phyloP scores from a whole-genome alignment of 2,329 filamentous ascomycete species.

The Diaporthe helianthi region DNA sequence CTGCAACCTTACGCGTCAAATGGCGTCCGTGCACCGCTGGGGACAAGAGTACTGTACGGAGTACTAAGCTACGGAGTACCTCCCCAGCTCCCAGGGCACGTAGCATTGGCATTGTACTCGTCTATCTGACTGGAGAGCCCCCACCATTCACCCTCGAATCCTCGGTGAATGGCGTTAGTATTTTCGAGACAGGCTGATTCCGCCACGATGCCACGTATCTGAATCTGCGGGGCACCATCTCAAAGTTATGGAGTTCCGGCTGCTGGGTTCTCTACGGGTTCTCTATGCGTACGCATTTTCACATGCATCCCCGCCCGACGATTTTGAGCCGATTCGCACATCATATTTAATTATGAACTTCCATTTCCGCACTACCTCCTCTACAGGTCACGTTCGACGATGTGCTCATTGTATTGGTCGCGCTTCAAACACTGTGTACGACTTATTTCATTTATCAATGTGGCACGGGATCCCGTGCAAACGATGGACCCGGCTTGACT shows the following conservation, averaged over 20 bases:
- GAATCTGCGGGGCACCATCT: background rate
- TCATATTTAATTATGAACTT: background rate
- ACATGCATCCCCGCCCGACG: no score
- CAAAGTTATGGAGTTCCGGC: no score
- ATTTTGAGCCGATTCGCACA: no score
- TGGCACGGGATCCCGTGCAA: background rate
- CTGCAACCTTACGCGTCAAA: constrained; percentile 24
- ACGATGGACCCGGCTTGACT: background rate
- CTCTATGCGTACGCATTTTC: no score
- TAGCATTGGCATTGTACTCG: background rate
- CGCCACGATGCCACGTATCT: background rate
- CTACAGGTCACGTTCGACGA: background rate
- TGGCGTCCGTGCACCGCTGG: background rate
- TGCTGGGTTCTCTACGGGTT: no score
- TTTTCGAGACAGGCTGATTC: background rate
- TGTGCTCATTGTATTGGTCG: background rate
- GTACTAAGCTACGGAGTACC: no score
- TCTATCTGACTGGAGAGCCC: background rate
- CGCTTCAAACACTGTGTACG: background rate
- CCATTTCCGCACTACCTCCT: background rate
- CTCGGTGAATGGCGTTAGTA: no score
- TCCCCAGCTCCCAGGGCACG: background rate
- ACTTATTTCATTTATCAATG: background rate
- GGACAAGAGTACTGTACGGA: background rate
- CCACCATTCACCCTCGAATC: no score